These are phyloP conservation scores for Chaetomium sp. DNA, from an alignment of 2,329 filamentous ascomycete species.

Conservation along the genomic window DNA sequence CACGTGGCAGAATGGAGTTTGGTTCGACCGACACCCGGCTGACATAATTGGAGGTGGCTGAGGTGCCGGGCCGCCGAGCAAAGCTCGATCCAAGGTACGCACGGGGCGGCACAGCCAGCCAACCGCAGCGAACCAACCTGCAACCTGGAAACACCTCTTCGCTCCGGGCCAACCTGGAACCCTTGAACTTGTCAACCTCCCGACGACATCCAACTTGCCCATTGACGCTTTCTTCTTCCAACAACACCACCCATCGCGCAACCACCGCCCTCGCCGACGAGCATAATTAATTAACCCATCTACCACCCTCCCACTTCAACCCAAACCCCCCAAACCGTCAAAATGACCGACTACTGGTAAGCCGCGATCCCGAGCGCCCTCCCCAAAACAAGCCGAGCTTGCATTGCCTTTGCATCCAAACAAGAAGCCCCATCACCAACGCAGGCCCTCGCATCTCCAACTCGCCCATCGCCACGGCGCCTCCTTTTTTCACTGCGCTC, in stretches of 20 bases:
- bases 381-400: conserved; percentile 16
- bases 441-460: neutral
- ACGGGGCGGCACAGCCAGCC: too few species aligned
- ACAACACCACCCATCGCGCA: conserved; percentile 16
- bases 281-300: too few species aligned
- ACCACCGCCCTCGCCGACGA: conserved; percentile 9
- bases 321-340: conserved; percentile 13
- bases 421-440: neutral
- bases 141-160: conserved; percentile 30
- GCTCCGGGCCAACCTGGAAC: conserved; percentile 20
- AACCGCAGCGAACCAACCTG: conserved; percentile 22
- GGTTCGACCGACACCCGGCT: conserved; percentile 15
- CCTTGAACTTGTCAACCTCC: conserved; percentile 9
- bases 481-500: too few species aligned
- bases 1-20: conserved; percentile 5
- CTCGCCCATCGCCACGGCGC: too few species aligned
- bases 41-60: conserved; percentile 20
- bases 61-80: conserved; percentile 10
- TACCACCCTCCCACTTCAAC: too few species aligned
- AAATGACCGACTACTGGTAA: conserved; percentile 26
- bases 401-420: neutral
- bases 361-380: conserved; percentile 11
- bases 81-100: conserved; percentile 18
- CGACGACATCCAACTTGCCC: conserved; percentile 13
- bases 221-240: conserved; percentile 6